Conservation (phyloP, 2,329 filamentous ascomycete genomes). For the Diplocarpon mali region DNA sequence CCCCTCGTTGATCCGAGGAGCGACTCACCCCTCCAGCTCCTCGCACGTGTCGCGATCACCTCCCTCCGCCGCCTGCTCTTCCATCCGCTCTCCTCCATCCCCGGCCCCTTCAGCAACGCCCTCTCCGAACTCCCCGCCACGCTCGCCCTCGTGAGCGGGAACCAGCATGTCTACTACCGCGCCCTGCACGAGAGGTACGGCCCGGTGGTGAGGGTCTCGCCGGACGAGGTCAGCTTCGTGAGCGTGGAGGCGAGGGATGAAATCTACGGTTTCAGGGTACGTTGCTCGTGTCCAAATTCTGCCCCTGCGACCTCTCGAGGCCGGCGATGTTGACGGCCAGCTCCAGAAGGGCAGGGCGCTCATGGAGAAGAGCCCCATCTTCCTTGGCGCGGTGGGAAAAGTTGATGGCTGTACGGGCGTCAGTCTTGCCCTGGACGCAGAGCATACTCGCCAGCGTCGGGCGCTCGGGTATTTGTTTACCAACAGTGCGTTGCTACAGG, state of each 20-base stretch:
- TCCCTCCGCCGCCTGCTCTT: background rate
- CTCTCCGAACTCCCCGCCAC: background rate
- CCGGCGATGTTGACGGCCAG: too few relatives aligned
- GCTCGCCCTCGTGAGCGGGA: background rate
- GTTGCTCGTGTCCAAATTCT: conserved; percentile 3
- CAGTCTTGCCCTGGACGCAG: conserved; percentile 1
- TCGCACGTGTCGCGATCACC: too few relatives aligned
- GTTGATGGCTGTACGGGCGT: conserved; percentile 5
- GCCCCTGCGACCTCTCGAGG: too few relatives aligned
- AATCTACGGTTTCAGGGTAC: conserved; percentile 19
- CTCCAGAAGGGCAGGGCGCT: background rate
- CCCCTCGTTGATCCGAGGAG: too few relatives aligned
- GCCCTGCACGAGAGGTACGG: conserved; percentile 1
- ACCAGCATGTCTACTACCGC: background rate
- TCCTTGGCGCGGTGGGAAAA: conserved; percentile 4
- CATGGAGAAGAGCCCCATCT: conserved; percentile 6
- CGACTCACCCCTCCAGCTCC: too few relatives aligned
- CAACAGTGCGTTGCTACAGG: background rate
- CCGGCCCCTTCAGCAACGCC: background rate
- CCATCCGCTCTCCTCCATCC: background rate
- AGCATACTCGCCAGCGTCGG: conserved; percentile 1
- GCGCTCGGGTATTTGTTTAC: background rate
- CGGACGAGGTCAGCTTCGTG: background rate
- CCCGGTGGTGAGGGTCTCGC: background rate
- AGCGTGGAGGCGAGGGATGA: background rate